A percentile compares a stretch with the other conserved stretches of the same genome.
Conservation (phyloP, 2,329 filamentous ascomycete genomes). For the Diaporthe sp. region DNA sequence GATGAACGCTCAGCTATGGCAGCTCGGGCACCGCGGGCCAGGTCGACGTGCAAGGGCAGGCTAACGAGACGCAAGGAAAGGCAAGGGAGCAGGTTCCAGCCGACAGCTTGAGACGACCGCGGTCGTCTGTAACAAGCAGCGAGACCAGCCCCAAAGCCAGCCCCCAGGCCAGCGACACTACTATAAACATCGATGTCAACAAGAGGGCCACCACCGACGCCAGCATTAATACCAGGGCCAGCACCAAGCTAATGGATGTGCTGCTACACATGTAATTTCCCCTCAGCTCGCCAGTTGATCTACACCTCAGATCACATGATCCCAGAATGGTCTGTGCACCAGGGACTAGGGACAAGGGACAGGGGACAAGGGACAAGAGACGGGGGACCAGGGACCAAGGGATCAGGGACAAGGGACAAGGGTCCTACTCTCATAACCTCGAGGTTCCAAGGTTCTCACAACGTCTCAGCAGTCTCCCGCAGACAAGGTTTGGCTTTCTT, state of each 20-base stretch:
- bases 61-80: background rate
- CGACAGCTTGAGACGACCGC: background rate
- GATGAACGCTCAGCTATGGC: conserved; percentile 4
- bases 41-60: background rate
- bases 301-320: too few species aligned
- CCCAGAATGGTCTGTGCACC: too few species aligned
- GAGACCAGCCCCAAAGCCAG: background rate
- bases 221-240: background rate
- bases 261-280: too few species aligned
- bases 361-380: too few species aligned
- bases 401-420: too few species aligned
- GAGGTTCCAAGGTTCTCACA: too few species aligned
- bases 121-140: background rate
- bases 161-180: background rate
- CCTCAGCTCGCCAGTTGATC: too few species aligned
- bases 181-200: background rate
- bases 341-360: too few species aligned
- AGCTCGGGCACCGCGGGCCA: conserved; percentile 13
- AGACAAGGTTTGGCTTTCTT: too few species aligned
- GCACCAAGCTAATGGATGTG: background rate
- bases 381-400: too few species aligned
- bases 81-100: background rate
- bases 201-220: background rate
- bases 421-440: too few species aligned
- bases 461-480: too few species aligned